Conservation (phyloP, 176 grass and related monocot species). For the Oryza rufipogon region DNA sequence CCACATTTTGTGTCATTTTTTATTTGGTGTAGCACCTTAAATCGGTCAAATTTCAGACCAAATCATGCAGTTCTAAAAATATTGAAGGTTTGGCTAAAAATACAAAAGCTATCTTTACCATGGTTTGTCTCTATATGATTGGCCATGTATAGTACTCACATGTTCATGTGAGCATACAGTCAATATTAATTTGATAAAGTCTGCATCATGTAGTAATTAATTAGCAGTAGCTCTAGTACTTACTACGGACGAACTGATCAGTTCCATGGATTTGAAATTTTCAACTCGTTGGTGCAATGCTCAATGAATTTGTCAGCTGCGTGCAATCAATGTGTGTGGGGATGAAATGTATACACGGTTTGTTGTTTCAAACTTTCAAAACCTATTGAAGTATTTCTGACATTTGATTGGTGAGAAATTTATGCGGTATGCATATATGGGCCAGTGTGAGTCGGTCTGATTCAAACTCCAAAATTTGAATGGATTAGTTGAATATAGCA, state of each 20-base stretch:
- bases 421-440: not conserved
- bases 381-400: constrained; percentile 5
- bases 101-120: not conserved
- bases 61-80: not conserved
- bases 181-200: not conserved
- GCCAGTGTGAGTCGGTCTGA: not conserved
- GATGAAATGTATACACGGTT: not conserved
- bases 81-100: not conserved
- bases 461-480: not conserved
- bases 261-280: not conserved
- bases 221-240: not conserved
- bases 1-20: not conserved
- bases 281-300: not conserved
- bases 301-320: not conserved
- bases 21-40: not conserved
- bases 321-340: not conserved
- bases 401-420: constrained; percentile 32
- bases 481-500: not conserved
- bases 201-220: not conserved
- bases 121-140: not conserved
- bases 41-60: not conserved
- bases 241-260: not conserved
- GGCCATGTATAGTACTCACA: not conserved
- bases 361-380: not conserved
- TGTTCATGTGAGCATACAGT: not conserved